A percentile compares a stretch with the other conserved stretches of the same genome.
Conservation (phyloP, 345 rosid genomes). For the Xanthoceras sorbifolium region DNA sequence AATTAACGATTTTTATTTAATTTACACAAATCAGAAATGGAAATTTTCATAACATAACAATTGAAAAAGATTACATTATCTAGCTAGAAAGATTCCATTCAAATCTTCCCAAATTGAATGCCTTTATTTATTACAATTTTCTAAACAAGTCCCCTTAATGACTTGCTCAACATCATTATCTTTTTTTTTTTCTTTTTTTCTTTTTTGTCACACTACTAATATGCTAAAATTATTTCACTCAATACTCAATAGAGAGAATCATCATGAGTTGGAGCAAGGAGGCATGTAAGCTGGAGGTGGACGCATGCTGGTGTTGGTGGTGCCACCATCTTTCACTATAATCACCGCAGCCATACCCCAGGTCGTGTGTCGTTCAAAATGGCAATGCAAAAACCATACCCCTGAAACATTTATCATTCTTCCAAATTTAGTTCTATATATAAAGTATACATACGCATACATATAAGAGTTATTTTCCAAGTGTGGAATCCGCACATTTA, state of each 20-base stretch:
- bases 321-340: constrained; percentile 34
- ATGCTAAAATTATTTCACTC: neutral
- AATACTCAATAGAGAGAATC: neutral
- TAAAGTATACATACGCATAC: too few relatives aligned
- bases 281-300: constrained; percentile 47
- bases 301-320: neutral
- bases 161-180: neutral
- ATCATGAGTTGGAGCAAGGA: constrained; percentile 18
- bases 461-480: too few relatives aligned
- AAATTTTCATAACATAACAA: too few relatives aligned
- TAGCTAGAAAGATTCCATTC: too few relatives aligned
- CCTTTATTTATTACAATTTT: too few relatives aligned
- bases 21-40: too few relatives aligned
- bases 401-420: constrained; percentile 12
- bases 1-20: too few relatives aligned
- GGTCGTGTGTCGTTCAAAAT: constrained; percentile 34
- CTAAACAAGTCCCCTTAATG: too few relatives aligned
- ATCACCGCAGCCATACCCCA: constrained; percentile 47
- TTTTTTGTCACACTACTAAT: neutral
- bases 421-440: neutral
- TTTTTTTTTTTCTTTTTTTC: too few relatives aligned
- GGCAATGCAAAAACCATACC: constrained; percentile 50
- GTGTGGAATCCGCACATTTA: too few relatives aligned
- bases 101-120: too few relatives aligned
- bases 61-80: too few relatives aligned